Conservation (phyloP, 257 asterid genomes). For the Orobanche coerulescens region DNA sequence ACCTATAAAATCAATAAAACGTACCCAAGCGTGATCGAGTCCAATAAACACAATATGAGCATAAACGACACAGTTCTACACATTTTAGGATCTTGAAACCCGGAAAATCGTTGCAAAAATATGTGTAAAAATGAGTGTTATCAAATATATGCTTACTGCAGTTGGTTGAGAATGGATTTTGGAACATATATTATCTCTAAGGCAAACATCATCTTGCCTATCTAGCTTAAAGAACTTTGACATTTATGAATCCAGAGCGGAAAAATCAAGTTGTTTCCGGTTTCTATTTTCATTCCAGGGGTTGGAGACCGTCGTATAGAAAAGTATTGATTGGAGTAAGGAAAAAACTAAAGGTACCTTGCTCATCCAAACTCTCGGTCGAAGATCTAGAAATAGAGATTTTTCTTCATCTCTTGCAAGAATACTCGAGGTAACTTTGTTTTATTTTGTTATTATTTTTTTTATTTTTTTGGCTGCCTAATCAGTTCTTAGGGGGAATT, state of each 20-base stretch:
- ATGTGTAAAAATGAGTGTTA: too few species aligned
- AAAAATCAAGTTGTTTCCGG: slow-evolving; percentile 17
- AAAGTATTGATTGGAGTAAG: slow-evolving; percentile 72
- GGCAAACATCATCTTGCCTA: neutral
- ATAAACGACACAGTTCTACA: too few species aligned
- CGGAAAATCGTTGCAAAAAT: too few species aligned
- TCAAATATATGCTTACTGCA: neutral
- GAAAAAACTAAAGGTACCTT: slow-evolving; percentile 56
- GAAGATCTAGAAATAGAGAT: slow-evolving; percentile 90
- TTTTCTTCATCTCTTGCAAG: slow-evolving; percentile 81
- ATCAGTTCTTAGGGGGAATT: too few species aligned
- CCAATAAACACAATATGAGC: too few species aligned
- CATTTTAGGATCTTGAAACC: too few species aligned
- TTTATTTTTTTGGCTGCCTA: neutral
- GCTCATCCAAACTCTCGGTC: slow-evolving; percentile 72
- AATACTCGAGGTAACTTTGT: slow-evolving; percentile 61
- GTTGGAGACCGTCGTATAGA: slow-evolving; percentile 92
- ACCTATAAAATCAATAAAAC: too few species aligned
- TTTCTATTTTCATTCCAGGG: slow-evolving; percentile 46
- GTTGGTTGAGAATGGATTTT: neutral
- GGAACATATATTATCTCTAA: neutral
- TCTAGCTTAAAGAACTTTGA: neutral
- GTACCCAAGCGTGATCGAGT: too few species aligned
- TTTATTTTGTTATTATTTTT: neutral
- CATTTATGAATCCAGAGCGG: neutral